Evolutionary conservation across 306 rosid genomes (phyloP).

Genomic region (Gillenia trifoliata): DNA sequence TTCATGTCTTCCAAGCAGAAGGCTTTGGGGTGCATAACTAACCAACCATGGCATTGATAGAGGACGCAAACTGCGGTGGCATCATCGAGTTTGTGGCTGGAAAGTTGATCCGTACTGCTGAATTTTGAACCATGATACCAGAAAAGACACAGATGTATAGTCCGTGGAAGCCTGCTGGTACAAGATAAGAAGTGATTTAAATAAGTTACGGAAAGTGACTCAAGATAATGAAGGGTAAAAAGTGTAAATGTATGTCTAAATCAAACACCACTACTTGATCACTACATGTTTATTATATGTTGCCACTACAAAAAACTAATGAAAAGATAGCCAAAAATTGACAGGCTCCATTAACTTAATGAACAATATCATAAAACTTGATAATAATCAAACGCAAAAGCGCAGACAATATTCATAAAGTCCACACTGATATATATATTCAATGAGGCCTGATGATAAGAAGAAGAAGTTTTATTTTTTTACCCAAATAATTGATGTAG

Average conservation of each 20-base stretch:
- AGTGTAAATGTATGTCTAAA: neutral
- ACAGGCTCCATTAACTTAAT: neutral
- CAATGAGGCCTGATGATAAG: neutral
- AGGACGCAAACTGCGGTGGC: neutral
- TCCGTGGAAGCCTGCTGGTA: conserved; percentile 7
- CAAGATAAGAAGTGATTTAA: conserved; percentile 29
- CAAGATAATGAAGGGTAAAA: neutral
- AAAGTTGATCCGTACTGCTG: neutral
- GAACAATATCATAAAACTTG: neutral
- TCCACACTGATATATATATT: neutral
- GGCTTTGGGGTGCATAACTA: neutral
- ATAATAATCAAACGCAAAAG: neutral
- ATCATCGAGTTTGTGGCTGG: neutral
- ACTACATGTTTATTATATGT: neutral
- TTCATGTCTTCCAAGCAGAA: neutral
- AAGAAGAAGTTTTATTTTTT: neutral
- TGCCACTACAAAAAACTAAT: neutral
- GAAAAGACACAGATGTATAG: conserved; percentile 9
- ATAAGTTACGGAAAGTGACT: conserved; percentile 6
- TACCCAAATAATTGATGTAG: neutral
- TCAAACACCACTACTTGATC: neutral
- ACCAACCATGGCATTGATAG: neutral
- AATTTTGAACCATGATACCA: neutral
- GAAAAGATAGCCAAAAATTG: neutral
- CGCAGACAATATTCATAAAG: neutral